phyloP scores from a whole-genome alignment of 2,329 filamentous ascomycete genomes.

The Coniella vitis region DNA sequence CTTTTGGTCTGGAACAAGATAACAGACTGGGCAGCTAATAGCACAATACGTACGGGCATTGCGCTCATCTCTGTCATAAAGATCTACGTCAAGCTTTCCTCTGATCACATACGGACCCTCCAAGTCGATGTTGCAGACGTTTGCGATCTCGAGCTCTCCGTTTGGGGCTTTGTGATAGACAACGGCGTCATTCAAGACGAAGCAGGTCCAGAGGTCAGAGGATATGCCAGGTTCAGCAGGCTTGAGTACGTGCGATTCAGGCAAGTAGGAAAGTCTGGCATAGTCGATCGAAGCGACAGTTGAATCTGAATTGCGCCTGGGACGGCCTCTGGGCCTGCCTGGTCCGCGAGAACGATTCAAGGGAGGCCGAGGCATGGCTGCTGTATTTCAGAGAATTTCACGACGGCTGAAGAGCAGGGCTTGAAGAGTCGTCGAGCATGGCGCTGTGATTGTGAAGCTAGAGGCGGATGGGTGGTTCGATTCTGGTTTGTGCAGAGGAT shows the following conservation, averaged over 20 bases:
- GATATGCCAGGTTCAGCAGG: slow-evolving; percentile 24
- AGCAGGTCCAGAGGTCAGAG: slow-evolving; percentile 52
- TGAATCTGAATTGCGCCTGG: slow-evolving; percentile 37
- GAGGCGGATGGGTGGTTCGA: no score
- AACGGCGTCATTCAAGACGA: slow-evolving; percentile 53
- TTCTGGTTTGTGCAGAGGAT: not conserved
- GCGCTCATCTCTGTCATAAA: slow-evolving; percentile 30
- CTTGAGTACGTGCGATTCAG: slow-evolving; percentile 31
- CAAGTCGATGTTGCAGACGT: slow-evolving; percentile 52
- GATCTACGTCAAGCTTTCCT: slow-evolving; percentile 48
- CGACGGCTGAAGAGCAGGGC: no score
- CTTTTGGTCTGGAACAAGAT: not conserved
- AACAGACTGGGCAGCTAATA: no score
- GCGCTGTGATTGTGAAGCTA: no score
- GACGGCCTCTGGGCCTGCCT: slow-evolving; percentile 23
- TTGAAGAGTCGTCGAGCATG: no score
- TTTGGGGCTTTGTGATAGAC: slow-evolving; percentile 43
- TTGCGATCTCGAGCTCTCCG: slow-evolving; percentile 44
- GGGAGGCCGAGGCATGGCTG: slow-evolving; percentile 5
- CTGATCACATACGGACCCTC: slow-evolving; percentile 55
- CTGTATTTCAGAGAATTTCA: no score
- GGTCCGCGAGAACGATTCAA: slow-evolving; percentile 6
- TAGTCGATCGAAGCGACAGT: slow-evolving; percentile 38
- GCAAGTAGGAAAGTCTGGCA: slow-evolving; percentile 24
- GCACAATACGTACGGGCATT: slow-evolving; percentile 34